Evolutionary conservation across 345 rosid species (phyloP), one percentile per base, ranked within the genome.

Genomic region (Gossypium bickii): DNA sequence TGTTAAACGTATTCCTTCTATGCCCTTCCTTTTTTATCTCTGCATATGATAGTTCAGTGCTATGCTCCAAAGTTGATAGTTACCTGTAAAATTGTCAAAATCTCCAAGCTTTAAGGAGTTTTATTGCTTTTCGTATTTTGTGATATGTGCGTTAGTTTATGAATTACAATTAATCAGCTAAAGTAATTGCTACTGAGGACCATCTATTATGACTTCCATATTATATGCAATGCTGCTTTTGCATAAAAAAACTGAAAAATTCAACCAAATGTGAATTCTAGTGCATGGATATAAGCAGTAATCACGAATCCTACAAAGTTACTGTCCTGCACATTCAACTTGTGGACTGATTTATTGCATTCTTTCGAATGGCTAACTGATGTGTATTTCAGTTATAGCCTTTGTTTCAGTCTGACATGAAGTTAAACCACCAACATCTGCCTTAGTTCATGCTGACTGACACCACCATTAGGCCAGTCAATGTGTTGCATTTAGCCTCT

Each of bases 1-100:
- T 85, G 78, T 49, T 67, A 55, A 25, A 43, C 53, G 27, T 69
- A 59, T 70, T 66, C 55, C 63, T 12, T 59, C 20, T 24, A n/a
- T 15, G 43, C 65, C 17, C 48, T 49, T 49, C 52, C 71, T 12
- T 47, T 24, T 22, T 69, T 67, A 65, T 47, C 52, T 24, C 72
- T 52, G 51, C 59, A 7, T 53, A 16, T 12, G 18, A 53, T 7
- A 13, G 73, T 48, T 72, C 65, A 20, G 25, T 24, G 41, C 34
- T 20, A 55, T n/a, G 24, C 53, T 15, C 25, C 17, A 77, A 44
- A 25, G 29, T 61, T 29, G 44, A n/a, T 60, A 62, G 7, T 67
- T 61, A 56, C 25, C 22, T n/a, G 27, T 24, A 51, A 45, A 70
- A 47, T 7, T 16, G 15, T 44, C 38, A 17, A 0, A 12, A 18